Conservation (phyloP, 2,329 filamentous ascomycete genomes). For the Aspergillus costaricaensis region DNA sequence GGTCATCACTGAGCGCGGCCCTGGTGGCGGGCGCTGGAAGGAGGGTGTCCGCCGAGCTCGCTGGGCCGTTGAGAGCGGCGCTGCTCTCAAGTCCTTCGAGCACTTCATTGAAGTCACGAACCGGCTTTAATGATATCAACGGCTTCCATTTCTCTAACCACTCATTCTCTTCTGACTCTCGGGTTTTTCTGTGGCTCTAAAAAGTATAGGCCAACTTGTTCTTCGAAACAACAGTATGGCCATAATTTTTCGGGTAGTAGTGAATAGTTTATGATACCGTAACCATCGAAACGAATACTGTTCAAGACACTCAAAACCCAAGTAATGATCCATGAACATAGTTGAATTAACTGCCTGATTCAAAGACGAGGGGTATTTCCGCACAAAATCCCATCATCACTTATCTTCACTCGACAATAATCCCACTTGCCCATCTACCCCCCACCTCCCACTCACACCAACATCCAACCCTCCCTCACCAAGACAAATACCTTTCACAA, state of each 20-base stretch:
- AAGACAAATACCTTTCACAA: not conserved
- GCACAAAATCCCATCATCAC: not conserved
- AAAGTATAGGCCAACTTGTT: not conserved
- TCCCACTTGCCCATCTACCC: not conserved
- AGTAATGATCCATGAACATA: not conserved
- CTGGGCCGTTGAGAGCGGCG: slow-evolving; percentile 84
- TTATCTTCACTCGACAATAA: not conserved
- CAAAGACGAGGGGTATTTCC: not conserved
- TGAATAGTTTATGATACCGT: slow-evolving; percentile 3
- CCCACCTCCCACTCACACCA: not conserved
- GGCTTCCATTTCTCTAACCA: not conserved
- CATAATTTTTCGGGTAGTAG: slow-evolving; percentile 9
- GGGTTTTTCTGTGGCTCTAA: not conserved
- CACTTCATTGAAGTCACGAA: slow-evolving; percentile 84
- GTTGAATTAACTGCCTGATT: not conserved
- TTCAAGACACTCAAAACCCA: not conserved
- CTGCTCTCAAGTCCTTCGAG: slow-evolving; percentile 80
- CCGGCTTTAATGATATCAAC: slow-evolving; percentile 29
- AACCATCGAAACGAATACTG: not conserved
- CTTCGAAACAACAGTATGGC: not conserved
- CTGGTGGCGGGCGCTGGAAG: slow-evolving; percentile 88
- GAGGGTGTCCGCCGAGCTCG: slow-evolving; percentile 84
- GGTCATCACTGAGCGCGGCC: slow-evolving; percentile 79
- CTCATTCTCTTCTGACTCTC: slow-evolving; percentile 4
- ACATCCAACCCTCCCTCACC: not conserved